Conservation (phyloP, 306 rosid genomes). For the Cucurbita pepo region DNA sequence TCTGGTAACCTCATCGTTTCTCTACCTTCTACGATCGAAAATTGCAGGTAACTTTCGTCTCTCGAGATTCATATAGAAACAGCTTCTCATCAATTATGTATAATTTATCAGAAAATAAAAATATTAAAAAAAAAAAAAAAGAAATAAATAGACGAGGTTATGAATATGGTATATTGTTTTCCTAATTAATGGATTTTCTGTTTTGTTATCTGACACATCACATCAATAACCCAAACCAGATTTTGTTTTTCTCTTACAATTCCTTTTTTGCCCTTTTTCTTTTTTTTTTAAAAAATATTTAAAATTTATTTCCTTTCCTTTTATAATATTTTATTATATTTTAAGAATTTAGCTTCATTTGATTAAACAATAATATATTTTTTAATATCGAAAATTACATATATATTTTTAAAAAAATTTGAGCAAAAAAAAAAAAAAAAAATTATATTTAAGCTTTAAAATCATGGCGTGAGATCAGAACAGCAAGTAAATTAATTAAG, state of each 20-base stretch:
- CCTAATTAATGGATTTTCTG: neutral
- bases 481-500: neutral
- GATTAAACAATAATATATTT: too few species aligned
- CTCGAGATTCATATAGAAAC: too few species aligned
- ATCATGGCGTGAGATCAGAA: neutral
- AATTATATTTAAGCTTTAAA: neutral
- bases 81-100: neutral
- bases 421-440: neutral
- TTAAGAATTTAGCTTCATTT: too few species aligned
- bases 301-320: too few species aligned
- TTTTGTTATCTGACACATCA: neutral
- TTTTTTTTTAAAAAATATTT: too few species aligned
- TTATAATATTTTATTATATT: too few species aligned
- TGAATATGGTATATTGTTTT: neutral
- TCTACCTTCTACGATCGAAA: constrained; percentile 66
- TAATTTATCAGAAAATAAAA: too few species aligned
- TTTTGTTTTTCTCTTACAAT: neutral
- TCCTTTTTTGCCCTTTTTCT: neutral
- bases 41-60: constrained; percentile 53
- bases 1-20: constrained; percentile 54
- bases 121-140: neutral
- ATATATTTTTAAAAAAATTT: neutral
- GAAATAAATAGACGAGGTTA: neutral
- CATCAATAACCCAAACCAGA: neutral
- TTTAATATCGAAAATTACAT: too few species aligned